phyloP scores from a whole-genome alignment of 1,139 yeast species.

The Yamadazyma taylorii region DNA sequence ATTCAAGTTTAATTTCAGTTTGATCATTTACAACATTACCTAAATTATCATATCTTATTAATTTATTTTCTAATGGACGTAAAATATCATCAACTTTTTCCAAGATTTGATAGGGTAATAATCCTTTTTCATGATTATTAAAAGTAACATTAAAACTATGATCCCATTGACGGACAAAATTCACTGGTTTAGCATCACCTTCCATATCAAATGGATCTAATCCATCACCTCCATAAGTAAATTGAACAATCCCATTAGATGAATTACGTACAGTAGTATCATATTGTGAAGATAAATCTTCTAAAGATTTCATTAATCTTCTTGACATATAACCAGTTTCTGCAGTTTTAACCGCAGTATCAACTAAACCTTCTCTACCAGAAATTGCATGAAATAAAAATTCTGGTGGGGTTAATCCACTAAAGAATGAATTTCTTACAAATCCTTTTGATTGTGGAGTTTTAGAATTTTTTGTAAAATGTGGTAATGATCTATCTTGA shows the following conservation, averaged over 20 bases:
- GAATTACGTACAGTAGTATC: slow-evolving; percentile 96
- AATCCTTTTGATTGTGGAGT: slow-evolving; percentile 98
- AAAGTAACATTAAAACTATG: slow-evolving; percentile 80
- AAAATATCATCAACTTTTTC: slow-evolving; percentile 57
- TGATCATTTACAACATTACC: slow-evolving; percentile 52
- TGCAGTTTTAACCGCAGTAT: slow-evolving; percentile 98
- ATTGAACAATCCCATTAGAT: slow-evolving; percentile 94
- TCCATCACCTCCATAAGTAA: slow-evolving; percentile 98
- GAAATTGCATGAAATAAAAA: slow-evolving; percentile 98
- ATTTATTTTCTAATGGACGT: slow-evolving; percentile 56
- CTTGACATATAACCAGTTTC: slow-evolving; percentile 99
- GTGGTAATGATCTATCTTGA: slow-evolving; percentile 97
- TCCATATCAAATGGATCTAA: slow-evolving; percentile 99
- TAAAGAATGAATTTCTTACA: slow-evolving; percentile 91
- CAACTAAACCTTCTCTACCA: slow-evolving; percentile 99
- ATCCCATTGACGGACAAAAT: slow-evolving; percentile 92
- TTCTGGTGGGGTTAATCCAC: slow-evolving; percentile 95
- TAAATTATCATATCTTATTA: slow-evolving; percentile 70
- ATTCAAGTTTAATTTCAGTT: slow-evolving; percentile 50
- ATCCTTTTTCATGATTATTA: slow-evolving; percentile 50
- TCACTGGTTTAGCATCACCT: slow-evolving; percentile 96
- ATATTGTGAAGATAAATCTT: slow-evolving; percentile 91
- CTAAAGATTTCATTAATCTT: slow-evolving; percentile 96
- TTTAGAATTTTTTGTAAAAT: slow-evolving; percentile 91
- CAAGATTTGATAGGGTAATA: slow-evolving; percentile 71